Base-by-base conservation (phyloP, 192 early-diverging fungal genomes). In the Chytriomyces hyalinus region DNA sequence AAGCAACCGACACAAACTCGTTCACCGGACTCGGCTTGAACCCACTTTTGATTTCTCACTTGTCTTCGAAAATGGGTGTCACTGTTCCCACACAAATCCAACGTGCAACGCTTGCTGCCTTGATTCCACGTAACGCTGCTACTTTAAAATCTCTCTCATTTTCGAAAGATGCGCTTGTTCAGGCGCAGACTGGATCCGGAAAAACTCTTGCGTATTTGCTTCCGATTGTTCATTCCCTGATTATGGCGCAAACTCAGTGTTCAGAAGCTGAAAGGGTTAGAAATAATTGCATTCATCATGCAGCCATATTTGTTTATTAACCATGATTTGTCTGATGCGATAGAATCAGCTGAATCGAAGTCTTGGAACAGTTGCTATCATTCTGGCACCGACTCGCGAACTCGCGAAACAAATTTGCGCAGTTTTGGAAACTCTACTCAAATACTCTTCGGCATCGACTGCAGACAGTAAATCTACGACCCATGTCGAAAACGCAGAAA, bases 321-420 rank as follows among this genome's bases (percentile, higher is more conserved):
- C 36, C 1, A 36, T 36, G 36, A 36, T 36, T 36, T 36, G 36
- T 36, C 36, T 36, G 36, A 36, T 2, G 0, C 4, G 36, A 36
- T 17, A 47, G 17, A 64, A 53, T 9, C 57, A 24, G n/a, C 72
- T 87, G 65, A 70, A 79, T 17, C 70, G 98, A 61, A 82, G 83
- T 15, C 82, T 96, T 22, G 98, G 98, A 47, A 93, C 94, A 0
- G 83, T 99, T 53, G 96, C 93, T 0, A 94, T 99, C 49, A 91
- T 99, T 22, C 84, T 99, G 57, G 92, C 94, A 11, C 98, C 98
- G 0, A 99, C 97, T n/a, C 92, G 97, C 28, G 98, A 99, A 87
- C 88, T 99, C 71, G 97, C 98, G 9, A 93, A 95, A 80, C 98
- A 99, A 84, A 95, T 97, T 53, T 83, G 92, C 22, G 87, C 84